Evolutionary conservation across 176 grass and related monocot species (phyloP).

Genomic region (Luzula sylvatica): DNA sequence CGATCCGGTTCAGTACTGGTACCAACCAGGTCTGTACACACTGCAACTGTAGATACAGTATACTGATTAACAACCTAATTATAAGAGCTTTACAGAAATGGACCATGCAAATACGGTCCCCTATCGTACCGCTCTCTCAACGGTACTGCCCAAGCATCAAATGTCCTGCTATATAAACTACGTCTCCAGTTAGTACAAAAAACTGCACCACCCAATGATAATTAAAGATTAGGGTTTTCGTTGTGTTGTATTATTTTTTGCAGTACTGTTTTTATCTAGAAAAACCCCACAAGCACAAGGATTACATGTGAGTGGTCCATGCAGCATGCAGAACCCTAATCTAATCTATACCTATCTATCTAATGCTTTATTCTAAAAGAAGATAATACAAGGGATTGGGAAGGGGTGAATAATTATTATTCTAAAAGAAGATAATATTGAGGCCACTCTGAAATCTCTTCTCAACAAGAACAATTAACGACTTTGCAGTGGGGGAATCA

Average conservation of each 20-base stretch:
- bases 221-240: background rate
- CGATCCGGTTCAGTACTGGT: too few species aligned
- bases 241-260: background rate
- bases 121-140: too few species aligned
- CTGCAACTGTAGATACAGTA: too few species aligned
- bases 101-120: too few species aligned
- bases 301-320: constrained; percentile 6
- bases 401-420: too few species aligned
- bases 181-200: background rate
- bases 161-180: background rate
- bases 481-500: too few species aligned
- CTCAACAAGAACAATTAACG: background rate
- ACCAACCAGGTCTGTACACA: too few species aligned
- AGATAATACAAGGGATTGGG: too few species aligned
- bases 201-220: background rate
- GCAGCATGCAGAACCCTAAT: background rate
- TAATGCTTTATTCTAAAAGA: background rate
- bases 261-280: constrained; percentile 16
- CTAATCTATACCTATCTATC: background rate
- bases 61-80: background rate
- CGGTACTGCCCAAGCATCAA: too few species aligned
- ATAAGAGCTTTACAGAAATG: background rate
- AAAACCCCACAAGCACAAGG: constrained; percentile 12
- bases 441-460: too few species aligned
- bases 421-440: too few species aligned